Conservation (phyloP, 768 basidiomycete species). For the Lactarius psammicola region DNA sequence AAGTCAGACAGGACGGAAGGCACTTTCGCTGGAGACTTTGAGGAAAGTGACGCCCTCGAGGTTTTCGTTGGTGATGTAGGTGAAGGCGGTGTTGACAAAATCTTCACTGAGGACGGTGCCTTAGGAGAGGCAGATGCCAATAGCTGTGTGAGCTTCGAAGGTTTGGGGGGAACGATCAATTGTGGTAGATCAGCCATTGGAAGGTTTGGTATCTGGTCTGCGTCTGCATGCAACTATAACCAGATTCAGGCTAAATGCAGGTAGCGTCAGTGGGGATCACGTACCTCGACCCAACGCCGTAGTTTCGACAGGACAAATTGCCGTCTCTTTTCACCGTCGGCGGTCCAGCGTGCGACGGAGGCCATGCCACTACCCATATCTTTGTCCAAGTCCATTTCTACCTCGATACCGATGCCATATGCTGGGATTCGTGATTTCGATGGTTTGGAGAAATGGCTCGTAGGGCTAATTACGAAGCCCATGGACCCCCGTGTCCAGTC, state of each 20-base stretch:
- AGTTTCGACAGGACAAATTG: conserved; percentile 59
- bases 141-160: conserved; percentile 66
- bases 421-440: conserved; percentile 68
- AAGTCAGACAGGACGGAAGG: conserved; percentile 36
- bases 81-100: conserved; percentile 36
- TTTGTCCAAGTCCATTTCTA: conserved; percentile 82
- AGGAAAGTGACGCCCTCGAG: conserved; percentile 36
- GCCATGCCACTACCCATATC: conserved; percentile 82
- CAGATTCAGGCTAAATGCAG: conserved; percentile 15
- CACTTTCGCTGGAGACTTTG: conserved; percentile 37
- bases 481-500: conserved; percentile 81
- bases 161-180: conserved; percentile 50
- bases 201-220: conserved; percentile 48
- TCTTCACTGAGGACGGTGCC: conserved; percentile 35
- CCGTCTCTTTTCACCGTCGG: conserved; percentile 60
- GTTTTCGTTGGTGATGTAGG: conserved; percentile 36
- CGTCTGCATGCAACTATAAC: conserved; percentile 51
- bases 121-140: conserved; percentile 77
- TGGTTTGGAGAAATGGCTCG: conserved; percentile 68
- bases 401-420: conserved; percentile 85
- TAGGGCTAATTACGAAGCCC: conserved; percentile 72
- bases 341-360: conserved; percentile 85
- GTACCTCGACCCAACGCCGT: conserved; percentile 61
- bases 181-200: conserved; percentile 67
- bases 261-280: conserved; percentile 24